These are phyloP conservation scores for Chlorella sp. DNA, from an alignment of 139 green algal species.

Conservation along the genomic window DNA sequence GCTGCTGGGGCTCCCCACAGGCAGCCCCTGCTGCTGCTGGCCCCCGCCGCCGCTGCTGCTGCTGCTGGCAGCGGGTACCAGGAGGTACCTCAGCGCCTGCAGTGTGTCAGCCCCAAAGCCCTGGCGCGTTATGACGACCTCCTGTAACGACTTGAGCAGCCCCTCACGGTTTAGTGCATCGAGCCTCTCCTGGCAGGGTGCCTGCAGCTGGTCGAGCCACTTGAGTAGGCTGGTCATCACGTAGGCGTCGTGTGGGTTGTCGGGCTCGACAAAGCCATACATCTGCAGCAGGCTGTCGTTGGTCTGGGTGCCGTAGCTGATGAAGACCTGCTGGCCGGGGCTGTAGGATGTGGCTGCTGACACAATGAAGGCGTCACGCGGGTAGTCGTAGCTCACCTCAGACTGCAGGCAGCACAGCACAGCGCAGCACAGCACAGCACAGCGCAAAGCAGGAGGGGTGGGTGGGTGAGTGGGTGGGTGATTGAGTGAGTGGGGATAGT, in stretches of 20 bases:
- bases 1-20: too few species aligned
- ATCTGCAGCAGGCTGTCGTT: constrained; percentile 45
- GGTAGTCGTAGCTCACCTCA: constrained; percentile 61
- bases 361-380: constrained; percentile 45
- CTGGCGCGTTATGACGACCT: constrained; percentile 20
- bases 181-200: too few species aligned
- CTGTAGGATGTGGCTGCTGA: constrained; percentile 18
- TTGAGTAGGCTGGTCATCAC: constrained; percentile 30
- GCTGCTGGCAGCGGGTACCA: constrained; percentile 9
- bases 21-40: too few species aligned
- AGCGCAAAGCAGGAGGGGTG: too few species aligned
- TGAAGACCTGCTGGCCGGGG: constrained; percentile 37
- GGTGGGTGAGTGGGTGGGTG: too few species aligned
- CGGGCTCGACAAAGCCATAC: constrained; percentile 36
- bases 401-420: too few species aligned
- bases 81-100: constrained; percentile 38
- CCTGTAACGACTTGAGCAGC: too few species aligned
- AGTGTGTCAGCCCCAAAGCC: constrained; percentile 31
- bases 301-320: constrained; percentile 53
- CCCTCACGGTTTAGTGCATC: too few species aligned
- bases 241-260: constrained; percentile 48
- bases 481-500: too few species aligned
- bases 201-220: too few species aligned
- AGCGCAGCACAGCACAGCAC: too few species aligned
- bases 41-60: background rate